Conservation (phyloP, 2,329 filamentous ascomycete genomes). For the Bisporella sp. region DNA sequence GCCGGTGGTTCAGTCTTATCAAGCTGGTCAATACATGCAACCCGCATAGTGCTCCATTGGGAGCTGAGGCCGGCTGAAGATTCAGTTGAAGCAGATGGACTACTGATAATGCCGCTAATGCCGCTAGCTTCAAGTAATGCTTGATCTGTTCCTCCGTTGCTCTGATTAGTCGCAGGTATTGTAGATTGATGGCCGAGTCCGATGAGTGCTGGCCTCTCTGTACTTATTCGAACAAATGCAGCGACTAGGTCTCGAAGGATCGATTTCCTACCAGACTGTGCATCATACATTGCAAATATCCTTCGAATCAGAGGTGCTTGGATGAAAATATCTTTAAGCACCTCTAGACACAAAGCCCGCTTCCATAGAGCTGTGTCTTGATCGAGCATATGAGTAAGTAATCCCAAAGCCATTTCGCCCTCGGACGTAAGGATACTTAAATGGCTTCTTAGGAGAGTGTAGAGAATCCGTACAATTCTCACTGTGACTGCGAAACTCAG, state of each 20-base stretch:
- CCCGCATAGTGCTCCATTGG: slow-evolving; percentile 83
- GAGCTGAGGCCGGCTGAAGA: slow-evolving; percentile 71
- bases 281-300: slow-evolving; percentile 77
- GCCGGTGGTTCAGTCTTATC: slow-evolving; percentile 82
- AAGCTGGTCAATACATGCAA: slow-evolving; percentile 86
- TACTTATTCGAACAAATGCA: slow-evolving; percentile 84
- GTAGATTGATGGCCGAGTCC: slow-evolving; percentile 86
- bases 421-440: slow-evolving; percentile 68
- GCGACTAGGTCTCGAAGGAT: slow-evolving; percentile 79
- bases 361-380: slow-evolving; percentile 83
- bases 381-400: slow-evolving; percentile 81
- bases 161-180: slow-evolving; percentile 58
- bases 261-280: slow-evolving; percentile 61
- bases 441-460: slow-evolving; percentile 73
- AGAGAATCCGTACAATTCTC: slow-evolving; percentile 74
- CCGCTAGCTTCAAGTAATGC: slow-evolving; percentile 85
- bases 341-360: slow-evolving; percentile 81
- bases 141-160: slow-evolving; percentile 61
- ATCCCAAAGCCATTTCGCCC: slow-evolving; percentile 73
- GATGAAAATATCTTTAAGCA: slow-evolving; percentile 78
- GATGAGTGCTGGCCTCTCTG: slow-evolving; percentile 83
- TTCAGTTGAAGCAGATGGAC: slow-evolving; percentile 59
- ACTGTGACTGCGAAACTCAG: slow-evolving; percentile 77
- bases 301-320: slow-evolving; percentile 72
- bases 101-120: slow-evolving; percentile 78